phyloP scores from a whole-genome alignment of 2,329 filamentous ascomycete genomes.

The Arthrobotrys conoides region DNA sequence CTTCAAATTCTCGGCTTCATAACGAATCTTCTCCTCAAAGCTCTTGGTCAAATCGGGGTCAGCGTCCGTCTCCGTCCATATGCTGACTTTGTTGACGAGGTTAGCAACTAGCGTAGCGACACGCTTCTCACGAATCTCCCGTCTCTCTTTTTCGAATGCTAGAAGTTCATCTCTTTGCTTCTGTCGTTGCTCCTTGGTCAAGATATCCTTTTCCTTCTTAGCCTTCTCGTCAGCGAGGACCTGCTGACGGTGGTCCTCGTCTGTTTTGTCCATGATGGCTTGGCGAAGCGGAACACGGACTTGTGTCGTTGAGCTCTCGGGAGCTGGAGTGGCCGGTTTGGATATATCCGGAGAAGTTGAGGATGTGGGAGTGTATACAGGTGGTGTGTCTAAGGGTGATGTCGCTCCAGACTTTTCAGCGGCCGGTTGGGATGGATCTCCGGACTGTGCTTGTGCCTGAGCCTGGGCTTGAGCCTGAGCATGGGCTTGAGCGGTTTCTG shows the following conservation, averaged over 20 bases:
- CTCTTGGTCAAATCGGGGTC: conserved; percentile 84
- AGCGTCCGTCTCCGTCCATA: conserved; percentile 99
- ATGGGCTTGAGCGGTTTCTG: conserved; percentile 65
- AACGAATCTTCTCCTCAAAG: conserved; percentile 92
- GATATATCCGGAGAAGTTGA: conserved; percentile 64
- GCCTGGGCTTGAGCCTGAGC: conserved; percentile 63
- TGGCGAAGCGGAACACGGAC: conserved; percentile 80
- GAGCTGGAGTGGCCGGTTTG: conserved; percentile 46
- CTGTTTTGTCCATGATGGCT: conserved; percentile 88
- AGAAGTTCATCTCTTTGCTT: conserved; percentile 92
- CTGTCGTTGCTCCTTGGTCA: conserved; percentile 93
- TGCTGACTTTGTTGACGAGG: conserved; percentile 86
- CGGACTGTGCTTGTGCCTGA: conserved; percentile 61
- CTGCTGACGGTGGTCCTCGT: conserved; percentile 75
- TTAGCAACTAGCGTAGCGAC: conserved; percentile 87
- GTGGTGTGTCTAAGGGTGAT: conserved; percentile 63
- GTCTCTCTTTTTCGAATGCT: conserved; percentile 88
- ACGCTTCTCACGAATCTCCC: conserved; percentile 86
- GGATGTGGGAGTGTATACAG: conserved; percentile 66
- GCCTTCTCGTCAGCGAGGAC: conserved; percentile 69
- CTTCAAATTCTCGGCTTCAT: conserved; percentile 97
- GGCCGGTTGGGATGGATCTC: conserved; percentile 66
- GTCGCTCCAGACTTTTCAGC: conserved; percentile 59
- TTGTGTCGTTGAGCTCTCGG: conserved; percentile 65
- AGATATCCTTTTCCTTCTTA: conserved; percentile 87